These are phyloP conservation scores for Populus tremula DNA, from an alignment of 345 rosid species.

Conservation along the genomic window DNA sequence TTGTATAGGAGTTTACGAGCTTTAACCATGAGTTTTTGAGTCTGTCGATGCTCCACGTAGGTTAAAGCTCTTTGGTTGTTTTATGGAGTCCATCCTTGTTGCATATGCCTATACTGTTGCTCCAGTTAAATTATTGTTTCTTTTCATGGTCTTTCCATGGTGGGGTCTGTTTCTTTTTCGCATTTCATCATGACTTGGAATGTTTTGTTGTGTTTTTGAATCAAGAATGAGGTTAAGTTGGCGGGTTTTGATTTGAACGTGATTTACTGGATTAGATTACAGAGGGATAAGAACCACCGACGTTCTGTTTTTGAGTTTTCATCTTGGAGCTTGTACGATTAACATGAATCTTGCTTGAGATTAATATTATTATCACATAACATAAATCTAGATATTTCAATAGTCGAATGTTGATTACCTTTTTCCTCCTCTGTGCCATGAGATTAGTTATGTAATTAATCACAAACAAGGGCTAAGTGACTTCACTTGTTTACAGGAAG, in stretches of 20 bases:
- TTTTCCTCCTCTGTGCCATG: neutral
- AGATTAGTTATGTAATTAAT: neutral
- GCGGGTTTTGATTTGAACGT: conserved; percentile 28
- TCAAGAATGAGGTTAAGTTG: neutral
- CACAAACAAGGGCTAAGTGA: neutral
- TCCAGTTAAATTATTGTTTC: conserved; percentile 23
- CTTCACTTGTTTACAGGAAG: neutral
- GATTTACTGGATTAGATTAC: conserved; percentile 16
- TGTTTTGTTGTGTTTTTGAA: conserved; percentile 9
- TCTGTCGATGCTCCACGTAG: conserved; percentile 23
- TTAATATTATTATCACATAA: neutral
- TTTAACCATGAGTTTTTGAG: conserved; percentile 18
- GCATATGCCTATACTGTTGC: conserved; percentile 23
- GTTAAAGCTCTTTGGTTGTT: conserved; percentile 22
- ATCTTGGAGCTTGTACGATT: neutral
- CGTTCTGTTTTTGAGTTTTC: conserved; percentile 24
- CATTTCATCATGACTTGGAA: conserved; percentile 2
- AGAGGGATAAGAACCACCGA: conserved; percentile 28
- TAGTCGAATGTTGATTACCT: neutral
- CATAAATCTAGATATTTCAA: neutral
- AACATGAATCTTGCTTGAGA: neutral
- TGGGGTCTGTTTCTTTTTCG: conserved; percentile 21
- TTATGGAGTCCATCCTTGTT: conserved; percentile 42
- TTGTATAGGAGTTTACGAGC: conserved; percentile 29
- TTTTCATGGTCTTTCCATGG: conserved; percentile 26